A percentile compares a stretch with the other conserved stretches of the same genome.
Conservation (phyloP, 2,329 filamentous ascomycete species). For the Rasamsonia emersonii region DNA sequence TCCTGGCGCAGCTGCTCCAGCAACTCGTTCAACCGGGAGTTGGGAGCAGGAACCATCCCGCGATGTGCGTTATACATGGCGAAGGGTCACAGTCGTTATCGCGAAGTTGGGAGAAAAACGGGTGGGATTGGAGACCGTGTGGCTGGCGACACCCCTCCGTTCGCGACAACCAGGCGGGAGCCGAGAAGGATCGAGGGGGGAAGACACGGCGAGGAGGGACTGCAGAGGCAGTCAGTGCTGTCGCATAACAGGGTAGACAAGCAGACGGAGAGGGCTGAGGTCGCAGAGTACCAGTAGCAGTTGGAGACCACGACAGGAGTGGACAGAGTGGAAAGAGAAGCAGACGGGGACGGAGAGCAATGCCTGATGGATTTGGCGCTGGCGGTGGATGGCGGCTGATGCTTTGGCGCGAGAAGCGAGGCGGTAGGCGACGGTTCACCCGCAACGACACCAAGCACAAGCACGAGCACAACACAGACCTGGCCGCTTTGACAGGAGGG, state of each 20-base stretch:
- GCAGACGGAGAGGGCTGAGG: no score
- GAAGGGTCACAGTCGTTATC: no score
- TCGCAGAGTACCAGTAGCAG: no score
- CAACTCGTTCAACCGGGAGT: slow-evolving; percentile 75
- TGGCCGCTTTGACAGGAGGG: no score
- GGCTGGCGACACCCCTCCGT: not conserved
- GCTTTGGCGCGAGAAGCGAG: slow-evolving; percentile 28
- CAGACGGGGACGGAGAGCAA: not conserved
- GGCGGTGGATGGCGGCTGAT: slow-evolving; percentile 17
- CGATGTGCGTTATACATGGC: slow-evolving; percentile 82
- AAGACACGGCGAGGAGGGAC: slow-evolving; percentile 8
- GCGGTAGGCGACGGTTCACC: slow-evolving; percentile 19
- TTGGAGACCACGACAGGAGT: slow-evolving; percentile 10
- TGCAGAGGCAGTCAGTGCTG: slow-evolving; percentile 13
- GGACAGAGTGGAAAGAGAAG: not conserved
- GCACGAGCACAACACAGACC: no score
- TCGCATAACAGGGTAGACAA: slow-evolving; percentile 18
- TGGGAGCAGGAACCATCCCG: slow-evolving; percentile 64
- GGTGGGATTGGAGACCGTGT: no score
- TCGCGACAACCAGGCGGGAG: slow-evolving; percentile 3
- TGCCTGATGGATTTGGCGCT: slow-evolving; percentile 2
- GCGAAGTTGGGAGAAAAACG: no score
- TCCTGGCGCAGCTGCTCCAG: slow-evolving; percentile 84
- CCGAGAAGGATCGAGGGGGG: slow-evolving; percentile 2
- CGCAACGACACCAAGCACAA: no score